These are phyloP conservation scores for Vigna reflexopilosa DNA, from an alignment of 306 rosid genomes.

Conservation along the genomic window DNA sequence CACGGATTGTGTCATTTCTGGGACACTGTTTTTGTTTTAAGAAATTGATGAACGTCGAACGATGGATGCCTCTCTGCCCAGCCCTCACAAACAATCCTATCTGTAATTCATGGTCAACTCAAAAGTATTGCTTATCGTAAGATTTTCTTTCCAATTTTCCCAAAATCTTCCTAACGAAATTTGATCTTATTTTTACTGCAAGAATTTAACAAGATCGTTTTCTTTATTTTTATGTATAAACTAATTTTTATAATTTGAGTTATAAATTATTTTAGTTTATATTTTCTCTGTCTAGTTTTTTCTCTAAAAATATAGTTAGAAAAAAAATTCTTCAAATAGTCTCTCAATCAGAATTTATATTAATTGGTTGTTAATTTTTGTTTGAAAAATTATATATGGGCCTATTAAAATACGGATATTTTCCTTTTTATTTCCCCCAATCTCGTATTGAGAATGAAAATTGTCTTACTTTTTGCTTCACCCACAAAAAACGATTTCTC, in stretches of 20 bases:
- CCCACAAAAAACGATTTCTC: no score
- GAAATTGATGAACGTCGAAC: constrained; percentile 5
- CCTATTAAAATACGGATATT: background rate
- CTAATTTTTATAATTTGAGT: no score
- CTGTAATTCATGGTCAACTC: constrained; percentile 13
- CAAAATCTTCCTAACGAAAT: background rate
- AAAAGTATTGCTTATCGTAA: background rate
- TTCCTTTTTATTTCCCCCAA: background rate
- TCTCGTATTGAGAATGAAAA: background rate
- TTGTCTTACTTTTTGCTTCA: background rate
- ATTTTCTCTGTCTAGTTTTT: no score
- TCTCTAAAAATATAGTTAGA: no score
- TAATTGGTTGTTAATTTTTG: no score
- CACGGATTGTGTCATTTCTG: constrained; percentile 44
- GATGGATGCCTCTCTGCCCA: background rate
- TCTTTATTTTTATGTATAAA: no score
- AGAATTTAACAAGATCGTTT: no score
- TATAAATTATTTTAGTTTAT: no score
- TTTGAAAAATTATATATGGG: background rate
- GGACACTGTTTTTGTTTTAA: background rate
- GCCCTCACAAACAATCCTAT: constrained; percentile 30
- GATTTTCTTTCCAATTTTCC: background rate
- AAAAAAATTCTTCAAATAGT: no score
- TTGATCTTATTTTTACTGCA: background rate
- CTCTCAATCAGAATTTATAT: no score